phyloP scores from a whole-genome alignment of 306 rosid species.

The Medicago arabica region DNA sequence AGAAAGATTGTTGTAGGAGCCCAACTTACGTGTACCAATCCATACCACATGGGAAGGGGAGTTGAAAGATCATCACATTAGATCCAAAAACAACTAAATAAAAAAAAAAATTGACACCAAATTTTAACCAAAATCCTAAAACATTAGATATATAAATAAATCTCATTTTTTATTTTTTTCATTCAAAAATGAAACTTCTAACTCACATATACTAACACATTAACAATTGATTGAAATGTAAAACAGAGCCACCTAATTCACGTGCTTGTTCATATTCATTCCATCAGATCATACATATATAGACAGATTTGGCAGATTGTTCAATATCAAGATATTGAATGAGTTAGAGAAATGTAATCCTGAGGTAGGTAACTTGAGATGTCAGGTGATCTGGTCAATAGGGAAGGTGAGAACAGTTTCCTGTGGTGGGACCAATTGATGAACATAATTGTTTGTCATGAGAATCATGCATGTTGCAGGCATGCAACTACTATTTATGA shows the following conservation, averaged over 20 bases:
- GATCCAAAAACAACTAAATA: no score
- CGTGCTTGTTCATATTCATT: not conserved
- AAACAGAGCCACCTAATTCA: not conserved
- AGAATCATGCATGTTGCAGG: conserved; percentile 2
- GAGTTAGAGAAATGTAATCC: not conserved
- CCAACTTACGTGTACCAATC: no score
- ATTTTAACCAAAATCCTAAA: no score
- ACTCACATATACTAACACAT: no score
- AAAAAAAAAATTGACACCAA: no score
- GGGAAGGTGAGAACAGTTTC: not conserved
- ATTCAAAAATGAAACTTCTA: no score
- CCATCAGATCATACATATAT: not conserved
- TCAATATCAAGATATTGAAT: conserved; percentile 1
- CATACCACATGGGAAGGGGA: no score
- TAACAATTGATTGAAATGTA: not conserved
- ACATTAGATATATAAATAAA: no score
- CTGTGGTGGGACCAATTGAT: conserved; percentile 19
- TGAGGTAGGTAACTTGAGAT: conserved; percentile 4
- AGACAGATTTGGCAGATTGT: conserved; percentile 7
- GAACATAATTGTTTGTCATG: conserved; percentile 4
- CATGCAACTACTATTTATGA: conserved; percentile 16
- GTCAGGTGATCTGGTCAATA: not conserved
- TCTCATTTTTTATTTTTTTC: no score
- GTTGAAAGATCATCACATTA: no score
- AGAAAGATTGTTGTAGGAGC: no score